Evolutionary conservation across 306 rosid species (phyloP), one percentile per base, ranked within the genome.

Genomic region (Dryas octopetala): DNA sequence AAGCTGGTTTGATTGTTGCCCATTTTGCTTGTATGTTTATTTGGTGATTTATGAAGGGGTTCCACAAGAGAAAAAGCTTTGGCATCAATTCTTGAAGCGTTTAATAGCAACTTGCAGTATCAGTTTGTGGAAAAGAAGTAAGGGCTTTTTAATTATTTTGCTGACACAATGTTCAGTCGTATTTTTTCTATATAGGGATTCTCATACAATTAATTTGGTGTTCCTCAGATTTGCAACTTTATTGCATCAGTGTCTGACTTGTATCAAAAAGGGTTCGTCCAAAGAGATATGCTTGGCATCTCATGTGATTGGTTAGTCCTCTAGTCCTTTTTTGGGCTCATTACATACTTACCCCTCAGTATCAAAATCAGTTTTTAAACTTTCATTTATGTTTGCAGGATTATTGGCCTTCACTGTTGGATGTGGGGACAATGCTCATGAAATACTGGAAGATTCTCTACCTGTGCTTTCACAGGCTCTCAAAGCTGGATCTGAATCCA

Each of bases 321-420:
- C 23, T 9, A 74, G 38, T 71, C 14, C 58, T 50, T 85, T 69
- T 72, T 66, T 65, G 62, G 75, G 61, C 69, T 57, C 53, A 3
- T n/a, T 45, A 65, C 52, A 49, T 19, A 32, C 41, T 66, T 70
- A 7, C 10, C 59, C 58, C 58, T 45, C 26, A 58, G 60, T 62
- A 45, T 55, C 50, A 68, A 6, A 47, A 62, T 47, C 9, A 47
- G 9, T 50, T 6, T 69, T 66, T 16, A 74, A 43, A 82, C 23
- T 55, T 73, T 74, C n/a, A 48, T 70, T n/a, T 62, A 2, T 32
- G 61, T 70, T 43, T 78, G 58, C 68, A 90, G 98, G 98, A 75
- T 78, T 86, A 76, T 71, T 95, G 91, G 91, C 93, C 50, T 85
- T 95, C 80, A 95, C 98, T 62, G 88, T 86, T 59, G 98, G 97